Conservation (phyloP, 2,329 filamentous ascomycete genomes). For the Aspergillus fischeri region DNA sequence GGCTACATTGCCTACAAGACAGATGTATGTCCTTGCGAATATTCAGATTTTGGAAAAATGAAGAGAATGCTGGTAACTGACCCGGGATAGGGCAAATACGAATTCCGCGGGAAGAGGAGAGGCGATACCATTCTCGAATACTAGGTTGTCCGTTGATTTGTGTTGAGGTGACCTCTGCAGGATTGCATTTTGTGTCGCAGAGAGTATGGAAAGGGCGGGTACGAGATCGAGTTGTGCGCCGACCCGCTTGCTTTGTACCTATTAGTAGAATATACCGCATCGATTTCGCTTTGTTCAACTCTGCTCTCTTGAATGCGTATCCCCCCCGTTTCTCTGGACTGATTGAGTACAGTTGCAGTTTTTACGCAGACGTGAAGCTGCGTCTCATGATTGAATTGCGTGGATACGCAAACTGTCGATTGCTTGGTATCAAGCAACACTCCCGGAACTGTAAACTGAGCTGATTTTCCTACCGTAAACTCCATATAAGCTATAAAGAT, state of each 20-base stretch:
- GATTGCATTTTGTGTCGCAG: background rate
- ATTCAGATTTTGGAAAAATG: background rate
- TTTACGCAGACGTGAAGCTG: no score
- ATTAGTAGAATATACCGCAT: conserved; percentile 33
- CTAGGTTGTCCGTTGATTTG: conserved; percentile 38
- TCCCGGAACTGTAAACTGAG: background rate
- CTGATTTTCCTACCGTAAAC: background rate
- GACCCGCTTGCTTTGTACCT: conserved; percentile 30
- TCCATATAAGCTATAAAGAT: background rate
- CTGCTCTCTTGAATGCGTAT: background rate
- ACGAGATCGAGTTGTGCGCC: conserved; percentile 1
- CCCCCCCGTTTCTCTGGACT: background rate
- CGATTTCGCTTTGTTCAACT: conserved; percentile 13
- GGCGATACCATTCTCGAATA: conserved; percentile 81
- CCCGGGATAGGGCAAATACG: conserved; percentile 68
- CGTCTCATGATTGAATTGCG: no score
- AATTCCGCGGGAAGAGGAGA: conserved; percentile 80
- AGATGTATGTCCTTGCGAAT: conserved; percentile 61
- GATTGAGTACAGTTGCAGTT: background rate
- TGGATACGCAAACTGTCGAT: background rate
- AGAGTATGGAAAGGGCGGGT: background rate
- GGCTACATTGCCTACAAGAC: conserved; percentile 71
- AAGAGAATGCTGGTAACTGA: conserved; percentile 16
- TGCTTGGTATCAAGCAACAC: background rate
- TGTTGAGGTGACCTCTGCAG: background rate